These are phyloP conservation scores for Linnemannia zychae DNA, from an alignment of 192 early-diverging fungal genomes.

Conservation along the genomic window DNA sequence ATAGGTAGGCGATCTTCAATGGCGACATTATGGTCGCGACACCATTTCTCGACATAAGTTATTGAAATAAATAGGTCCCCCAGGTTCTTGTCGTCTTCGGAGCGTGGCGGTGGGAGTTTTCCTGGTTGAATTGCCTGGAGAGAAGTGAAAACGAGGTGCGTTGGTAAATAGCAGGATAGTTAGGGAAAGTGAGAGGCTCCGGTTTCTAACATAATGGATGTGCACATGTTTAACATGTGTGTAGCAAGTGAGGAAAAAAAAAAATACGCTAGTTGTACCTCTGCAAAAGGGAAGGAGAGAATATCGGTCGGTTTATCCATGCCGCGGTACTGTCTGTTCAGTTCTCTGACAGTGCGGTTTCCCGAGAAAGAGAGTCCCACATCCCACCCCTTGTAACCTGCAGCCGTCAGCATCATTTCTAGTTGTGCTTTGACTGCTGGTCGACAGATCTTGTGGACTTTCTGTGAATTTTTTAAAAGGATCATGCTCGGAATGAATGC, in stretches of 20 bases:
- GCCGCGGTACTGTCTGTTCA: conserved; percentile 67
- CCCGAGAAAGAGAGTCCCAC: conserved; percentile 70
- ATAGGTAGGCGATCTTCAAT: conserved; percentile 65
- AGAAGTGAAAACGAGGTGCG: background rate
- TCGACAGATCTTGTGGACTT: conserved; percentile 16
- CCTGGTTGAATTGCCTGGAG: conserved; percentile 50
- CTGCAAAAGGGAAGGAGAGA: conserved; percentile 75
- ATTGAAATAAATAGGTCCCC: conserved; percentile 76
- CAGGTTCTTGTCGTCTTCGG: conserved; percentile 66
- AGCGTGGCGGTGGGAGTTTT: conserved; percentile 51
- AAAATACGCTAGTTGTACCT: conserved; percentile 33
- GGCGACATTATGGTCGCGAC: conserved; percentile 58
- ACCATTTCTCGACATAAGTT: conserved; percentile 67
- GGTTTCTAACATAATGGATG: too few species aligned
- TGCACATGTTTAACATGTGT: too few species aligned
- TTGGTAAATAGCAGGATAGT: too few species aligned
- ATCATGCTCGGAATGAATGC: conserved; percentile 30
- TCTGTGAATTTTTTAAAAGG: conserved; percentile 46
- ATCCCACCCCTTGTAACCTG: conserved; percentile 71
- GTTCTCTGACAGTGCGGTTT: conserved; percentile 58
- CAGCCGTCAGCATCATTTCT: conserved; percentile 59
- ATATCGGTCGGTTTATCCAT: conserved; percentile 72
- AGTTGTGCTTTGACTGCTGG: conserved; percentile 35
- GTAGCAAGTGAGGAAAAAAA: background rate
- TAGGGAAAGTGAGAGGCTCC: background rate